These are phyloP conservation scores for Selaginella moellendorffii DNA, from an alignment of 75 land plant species.

Conservation along the genomic window DNA sequence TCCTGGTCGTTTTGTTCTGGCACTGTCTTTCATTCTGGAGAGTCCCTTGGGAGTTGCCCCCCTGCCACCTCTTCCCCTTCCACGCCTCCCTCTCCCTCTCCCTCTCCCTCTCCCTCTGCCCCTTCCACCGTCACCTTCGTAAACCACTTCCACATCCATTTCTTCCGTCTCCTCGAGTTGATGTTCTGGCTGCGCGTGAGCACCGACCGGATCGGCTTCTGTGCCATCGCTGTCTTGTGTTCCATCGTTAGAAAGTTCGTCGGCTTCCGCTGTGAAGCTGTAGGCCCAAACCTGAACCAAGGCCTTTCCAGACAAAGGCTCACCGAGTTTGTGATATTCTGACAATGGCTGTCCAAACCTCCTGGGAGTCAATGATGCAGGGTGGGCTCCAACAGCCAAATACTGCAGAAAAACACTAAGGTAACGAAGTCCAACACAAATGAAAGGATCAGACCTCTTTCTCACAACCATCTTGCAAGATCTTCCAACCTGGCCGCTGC, in stretches of 20 bases:
- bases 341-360: constrained; percentile 15
- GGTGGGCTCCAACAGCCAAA: constrained; percentile 88
- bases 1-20: constrained; percentile 7
- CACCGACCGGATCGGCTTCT: neutral
- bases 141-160: neutral
- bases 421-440: neutral
- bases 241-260: constrained; percentile 8
- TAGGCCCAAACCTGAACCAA: constrained; percentile 74
- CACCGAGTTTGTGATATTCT: constrained; percentile 68
- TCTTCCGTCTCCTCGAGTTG: constrained; percentile 4
- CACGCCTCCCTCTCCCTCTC: constrained; percentile 10
- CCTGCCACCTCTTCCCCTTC: constrained; percentile 13
- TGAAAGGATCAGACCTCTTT: constrained; percentile 15
- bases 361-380: constrained; percentile 16
- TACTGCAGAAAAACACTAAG: constrained; percentile 27
- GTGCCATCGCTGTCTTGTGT: constrained; percentile 6
- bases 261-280: constrained; percentile 8
- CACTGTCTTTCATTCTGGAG: neutral
- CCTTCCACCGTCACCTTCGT: neutral
- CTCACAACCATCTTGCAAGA: constrained; percentile 29
- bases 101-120: neutral
- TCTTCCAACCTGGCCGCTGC: constrained; percentile 22
- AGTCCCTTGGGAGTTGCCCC: neutral
- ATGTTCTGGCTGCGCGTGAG: neutral
- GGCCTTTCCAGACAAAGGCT: constrained; percentile 55